Evolutionary conservation across 805 yeast species (phyloP).

Genomic region (Saccharomycopsis vini): DNA sequence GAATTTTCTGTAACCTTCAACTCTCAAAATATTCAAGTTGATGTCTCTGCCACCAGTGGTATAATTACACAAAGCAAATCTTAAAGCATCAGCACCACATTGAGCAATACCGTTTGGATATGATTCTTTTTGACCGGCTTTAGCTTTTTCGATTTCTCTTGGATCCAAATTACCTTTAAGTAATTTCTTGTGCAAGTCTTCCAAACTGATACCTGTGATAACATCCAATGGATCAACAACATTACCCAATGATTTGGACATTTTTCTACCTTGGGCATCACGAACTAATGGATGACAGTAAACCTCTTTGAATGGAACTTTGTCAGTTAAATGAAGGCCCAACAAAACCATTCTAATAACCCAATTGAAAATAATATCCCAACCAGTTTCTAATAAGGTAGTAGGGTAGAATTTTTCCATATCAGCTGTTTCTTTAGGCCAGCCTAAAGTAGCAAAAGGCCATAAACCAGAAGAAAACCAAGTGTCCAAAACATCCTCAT

Average conservation of each 20-base stretch:
- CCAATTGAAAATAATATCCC: conserved; percentile 99
- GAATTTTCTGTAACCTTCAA: conserved; percentile 98
- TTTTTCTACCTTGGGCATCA: conserved; percentile 98
- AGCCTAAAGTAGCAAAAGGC: conserved; percentile 95
- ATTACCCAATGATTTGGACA: conserved; percentile 97
- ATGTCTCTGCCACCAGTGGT: conserved; percentile 98
- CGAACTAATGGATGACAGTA: conserved; percentile 98
- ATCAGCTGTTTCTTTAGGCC: conserved; percentile 81
- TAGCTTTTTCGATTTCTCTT: conserved; percentile 78
- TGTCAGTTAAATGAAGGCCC: conserved; percentile 83
- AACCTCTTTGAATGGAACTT: conserved; percentile 89
- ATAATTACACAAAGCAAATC: conserved; percentile 97
- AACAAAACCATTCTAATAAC: conserved; percentile 92
- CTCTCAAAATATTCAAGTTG: conserved; percentile 90
- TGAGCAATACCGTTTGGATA: conserved; percentile 98
- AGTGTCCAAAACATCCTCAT: conserved; percentile 96
- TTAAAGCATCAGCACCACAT: conserved; percentile 98
- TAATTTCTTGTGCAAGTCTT: conserved; percentile 71
- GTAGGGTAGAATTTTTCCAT: conserved; percentile 76
- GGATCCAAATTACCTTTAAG: conserved; percentile 79
- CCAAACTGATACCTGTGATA: conserved; percentile 75
- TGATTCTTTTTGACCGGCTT: conserved; percentile 75
- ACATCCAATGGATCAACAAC: conserved; percentile 96
- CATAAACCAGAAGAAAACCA: conserved; percentile 98
- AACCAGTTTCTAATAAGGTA: conserved; percentile 94